phyloP scores from a whole-genome alignment of 352 stramenopile species.

The Globisporangium uncinulatum region DNA sequence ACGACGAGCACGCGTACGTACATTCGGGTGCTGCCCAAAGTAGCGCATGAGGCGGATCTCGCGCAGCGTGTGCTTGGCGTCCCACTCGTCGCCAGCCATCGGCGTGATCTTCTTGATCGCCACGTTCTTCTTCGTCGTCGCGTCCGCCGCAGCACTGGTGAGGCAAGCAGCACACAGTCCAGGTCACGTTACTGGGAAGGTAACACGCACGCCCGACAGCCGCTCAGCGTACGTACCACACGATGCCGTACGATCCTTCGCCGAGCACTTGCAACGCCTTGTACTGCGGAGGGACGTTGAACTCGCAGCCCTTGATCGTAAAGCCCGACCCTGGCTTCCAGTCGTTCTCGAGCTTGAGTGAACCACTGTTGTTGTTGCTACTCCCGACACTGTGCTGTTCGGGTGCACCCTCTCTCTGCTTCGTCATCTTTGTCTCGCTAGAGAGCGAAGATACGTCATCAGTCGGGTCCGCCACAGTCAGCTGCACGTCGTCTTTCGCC shows the following conservation, averaged over 20 bases:
- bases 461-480: background rate
- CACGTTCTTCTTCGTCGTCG: slow-evolving; percentile 70
- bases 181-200: no score
- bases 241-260: slow-evolving; percentile 91
- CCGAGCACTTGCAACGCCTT: slow-evolving; percentile 82
- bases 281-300: slow-evolving; percentile 81
- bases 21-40: slow-evolving; percentile 87
- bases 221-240: slow-evolving; percentile 46
- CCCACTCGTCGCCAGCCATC: slow-evolving; percentile 87
- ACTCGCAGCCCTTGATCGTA: slow-evolving; percentile 78
- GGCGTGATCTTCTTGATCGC: slow-evolving; percentile 93
- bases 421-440: no score
- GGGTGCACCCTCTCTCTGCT: background rate
- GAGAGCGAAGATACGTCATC: background rate
- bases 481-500: slow-evolving; percentile 19
- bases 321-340: slow-evolving; percentile 55
- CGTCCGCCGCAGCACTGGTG: slow-evolving; percentile 69
- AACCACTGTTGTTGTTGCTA: slow-evolving; percentile 1
- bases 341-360: slow-evolving; percentile 45
- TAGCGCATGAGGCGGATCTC: slow-evolving; percentile 90
- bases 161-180: background rate
- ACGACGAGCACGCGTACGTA: slow-evolving; percentile 28
- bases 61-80: slow-evolving; percentile 88
- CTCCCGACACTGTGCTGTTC: background rate
- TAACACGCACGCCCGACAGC: no score